Conservation (phyloP, 2,329 filamentous ascomycete species). For the Domatiomyces globalis region DNA sequence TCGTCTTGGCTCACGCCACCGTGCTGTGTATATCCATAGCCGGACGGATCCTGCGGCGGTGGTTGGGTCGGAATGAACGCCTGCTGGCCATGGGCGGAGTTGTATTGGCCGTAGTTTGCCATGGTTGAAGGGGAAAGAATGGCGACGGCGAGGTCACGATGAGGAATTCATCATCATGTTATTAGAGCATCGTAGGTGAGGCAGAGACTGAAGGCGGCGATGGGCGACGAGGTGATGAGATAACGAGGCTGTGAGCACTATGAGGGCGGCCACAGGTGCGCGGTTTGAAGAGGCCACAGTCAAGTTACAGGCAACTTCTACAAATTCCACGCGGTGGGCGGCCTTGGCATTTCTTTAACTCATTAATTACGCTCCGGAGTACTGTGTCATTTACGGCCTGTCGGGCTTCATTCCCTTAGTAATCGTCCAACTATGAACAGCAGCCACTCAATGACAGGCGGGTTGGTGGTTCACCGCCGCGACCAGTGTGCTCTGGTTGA, state of each 20-base stretch:
- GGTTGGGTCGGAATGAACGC: background rate
- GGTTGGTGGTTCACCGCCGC: constrained; percentile 7
- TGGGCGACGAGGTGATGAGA: background rate
- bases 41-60: background rate
- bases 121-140: background rate
- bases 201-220: background rate
- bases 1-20: background rate
- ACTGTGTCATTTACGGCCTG: too few relatives aligned
- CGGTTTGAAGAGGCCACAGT: too few relatives aligned
- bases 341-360: background rate
- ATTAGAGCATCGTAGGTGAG: background rate
- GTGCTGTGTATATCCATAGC: background rate
- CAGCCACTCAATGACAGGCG: background rate
- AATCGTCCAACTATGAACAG: too few relatives aligned
- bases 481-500: constrained; percentile 24
- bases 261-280: background rate
- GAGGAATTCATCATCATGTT: background rate
- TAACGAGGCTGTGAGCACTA: too few relatives aligned
- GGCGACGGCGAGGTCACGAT: background rate
- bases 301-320: background rate
- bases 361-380: too few relatives aligned
- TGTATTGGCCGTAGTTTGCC: background rate
- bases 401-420: too few relatives aligned
- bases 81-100: background rate
- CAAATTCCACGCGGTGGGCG: background rate